Base-by-base conservation (phyloP, 768 basidiomycete genomes). In the Dioszegia crocea region DNA sequence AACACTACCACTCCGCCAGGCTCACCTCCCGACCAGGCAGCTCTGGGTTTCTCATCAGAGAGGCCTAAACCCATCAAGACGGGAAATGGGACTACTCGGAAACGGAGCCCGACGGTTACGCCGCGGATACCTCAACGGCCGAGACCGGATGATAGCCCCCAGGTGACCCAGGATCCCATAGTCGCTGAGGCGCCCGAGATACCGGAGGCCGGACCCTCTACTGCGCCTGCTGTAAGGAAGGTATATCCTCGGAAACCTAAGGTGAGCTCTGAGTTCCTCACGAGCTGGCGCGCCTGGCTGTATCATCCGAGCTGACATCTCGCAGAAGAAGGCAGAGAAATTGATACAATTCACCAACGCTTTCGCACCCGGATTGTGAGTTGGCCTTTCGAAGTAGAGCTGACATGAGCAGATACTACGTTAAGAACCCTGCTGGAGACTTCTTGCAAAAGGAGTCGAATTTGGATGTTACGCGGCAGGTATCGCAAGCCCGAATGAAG, bases 341-440 rank as follows among this genome's bases (percentile, higher is more conserved):
- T 44, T 65, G n/a, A 45, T 67, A 27, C 52, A 60, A 9, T 70
- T 70, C 52, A 73, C 71, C 1, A 49, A 56, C 12, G 68, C 68
- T 5, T 63, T 54, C 40, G 66, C 70, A 2, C 71, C 71, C 9
- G 68, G 66, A 33, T 44, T 65, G 62, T 67, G 36, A 61, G 66
- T 23, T 16, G 9, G 21, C 29, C 27, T 27, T 6, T 24, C 21
- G n/a, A 10, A 9, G 29, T 51, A 8, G 14, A 41, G 19, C 66
- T 61, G 43, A 61, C 19, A 36, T 38, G n/a, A n/a, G 17, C 38
- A 64, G 65, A 29, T 66, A 59, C 47, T 67, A 73, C 46, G 61
- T 73, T 62, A 67, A 68, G 54, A 70, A 68, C 38, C 71, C 71
- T 10, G 71, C 68, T 41, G 71, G 71, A 36, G 71, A 73, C 30